A percentile compares a stretch with the other conserved stretches of the same genome.
These are phyloP conservation scores for Tagetes erecta DNA, from an alignment of 129 eudicot species.

Conservation along the genomic window DNA sequence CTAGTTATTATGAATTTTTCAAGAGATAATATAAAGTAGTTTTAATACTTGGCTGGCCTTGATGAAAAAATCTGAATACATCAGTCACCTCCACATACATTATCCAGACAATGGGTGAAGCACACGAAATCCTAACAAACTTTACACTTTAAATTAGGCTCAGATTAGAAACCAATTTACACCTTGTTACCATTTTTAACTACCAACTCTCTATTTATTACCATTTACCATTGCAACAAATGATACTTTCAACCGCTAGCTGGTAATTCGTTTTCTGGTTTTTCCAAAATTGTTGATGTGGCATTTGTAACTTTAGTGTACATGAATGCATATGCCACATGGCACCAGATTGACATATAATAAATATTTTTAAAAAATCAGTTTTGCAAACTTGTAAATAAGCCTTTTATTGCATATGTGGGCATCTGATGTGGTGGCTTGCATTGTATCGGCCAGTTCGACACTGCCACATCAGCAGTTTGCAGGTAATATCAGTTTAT, in stretches of 20 bases:
- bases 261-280: neutral
- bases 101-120: neutral
- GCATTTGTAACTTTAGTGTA: neutral
- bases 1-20: neutral
- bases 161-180: neutral
- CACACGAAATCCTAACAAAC: neutral
- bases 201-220: neutral
- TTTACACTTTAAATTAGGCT: neutral
- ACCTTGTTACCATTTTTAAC: neutral
- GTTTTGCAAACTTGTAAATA: neutral
- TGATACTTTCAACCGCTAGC: neutral
- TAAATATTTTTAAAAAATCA: neutral
- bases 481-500: neutral
- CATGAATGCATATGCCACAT: neutral
- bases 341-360: neutral
- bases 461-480: neutral
- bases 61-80: neutral
- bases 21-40: neutral
- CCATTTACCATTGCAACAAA: neutral
- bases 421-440: neutral
- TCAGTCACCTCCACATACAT: neutral
- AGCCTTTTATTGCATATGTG: neutral
- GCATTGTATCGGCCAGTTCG: neutral
- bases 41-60: neutral
- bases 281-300: neutral